These are phyloP conservation scores for Oryza meridionalis DNA, from an alignment of 176 grass and related monocot genomes.

Conservation along the genomic window DNA sequence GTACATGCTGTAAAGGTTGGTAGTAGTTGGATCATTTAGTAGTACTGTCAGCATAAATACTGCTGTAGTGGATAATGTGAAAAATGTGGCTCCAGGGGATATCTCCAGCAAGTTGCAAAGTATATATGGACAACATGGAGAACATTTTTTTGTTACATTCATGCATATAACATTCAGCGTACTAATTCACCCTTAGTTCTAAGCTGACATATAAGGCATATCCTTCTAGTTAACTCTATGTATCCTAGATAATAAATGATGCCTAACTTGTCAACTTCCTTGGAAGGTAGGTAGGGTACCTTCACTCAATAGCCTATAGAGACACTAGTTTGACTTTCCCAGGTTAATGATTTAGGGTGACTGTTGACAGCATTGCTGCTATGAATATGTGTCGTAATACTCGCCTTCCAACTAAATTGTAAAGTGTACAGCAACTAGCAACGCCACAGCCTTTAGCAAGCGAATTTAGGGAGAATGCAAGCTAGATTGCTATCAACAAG, in stretches of 20 bases:
- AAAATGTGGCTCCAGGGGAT: background rate
- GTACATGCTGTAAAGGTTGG: conserved; percentile 5
- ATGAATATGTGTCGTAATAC: background rate
- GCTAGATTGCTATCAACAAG: background rate
- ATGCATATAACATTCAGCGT: conserved; percentile 13
- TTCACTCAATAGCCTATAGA: conserved; percentile 5
- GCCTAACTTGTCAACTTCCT: background rate
- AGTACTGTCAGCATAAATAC: background rate
- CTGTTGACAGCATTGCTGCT: background rate
- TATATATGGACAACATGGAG: background rate
- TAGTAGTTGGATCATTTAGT: conserved; percentile 13
- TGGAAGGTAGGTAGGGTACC: background rate
- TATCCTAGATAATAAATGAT: conserved; percentile 17
- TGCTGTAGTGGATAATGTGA: background rate
- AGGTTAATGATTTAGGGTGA: background rate
- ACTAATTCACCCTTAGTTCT: background rate
- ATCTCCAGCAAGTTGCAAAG: background rate
- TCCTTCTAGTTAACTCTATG: background rate
- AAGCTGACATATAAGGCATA: background rate
- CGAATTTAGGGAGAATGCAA: background rate
- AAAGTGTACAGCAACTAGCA: background rate
- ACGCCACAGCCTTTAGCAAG: background rate
- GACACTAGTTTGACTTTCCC: background rate
- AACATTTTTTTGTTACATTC: background rate
- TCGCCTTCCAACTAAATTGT: conserved; percentile 21